phyloP scores from a whole-genome alignment of 331 rosid species.

The Pyrus hybrid region DNA sequence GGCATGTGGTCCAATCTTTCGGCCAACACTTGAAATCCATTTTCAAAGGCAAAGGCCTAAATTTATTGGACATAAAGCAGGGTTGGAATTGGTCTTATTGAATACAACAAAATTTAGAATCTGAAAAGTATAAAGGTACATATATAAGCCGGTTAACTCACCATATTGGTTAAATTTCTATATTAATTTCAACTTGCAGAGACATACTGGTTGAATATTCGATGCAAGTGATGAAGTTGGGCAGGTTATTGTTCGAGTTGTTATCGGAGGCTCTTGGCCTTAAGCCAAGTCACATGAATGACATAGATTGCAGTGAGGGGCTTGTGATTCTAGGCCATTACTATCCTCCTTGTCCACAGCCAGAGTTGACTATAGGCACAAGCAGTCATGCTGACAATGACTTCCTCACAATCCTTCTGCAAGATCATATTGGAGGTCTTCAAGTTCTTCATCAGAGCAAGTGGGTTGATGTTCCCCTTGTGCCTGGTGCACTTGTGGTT shows the following conservation, averaged over 20 bases:
- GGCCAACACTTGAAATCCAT: too few species aligned
- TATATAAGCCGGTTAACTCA: too few species aligned
- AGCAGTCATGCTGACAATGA: conserved; percentile 23
- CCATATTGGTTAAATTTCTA: too few species aligned
- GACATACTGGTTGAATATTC: conserved; percentile 20
- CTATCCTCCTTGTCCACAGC: conserved; percentile 40
- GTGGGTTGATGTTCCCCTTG: conserved; percentile 42
- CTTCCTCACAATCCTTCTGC: conserved; percentile 57
- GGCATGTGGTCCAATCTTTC: too few species aligned
- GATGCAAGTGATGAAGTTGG: conserved; percentile 16
- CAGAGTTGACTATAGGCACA: conserved; percentile 27
- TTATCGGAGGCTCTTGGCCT: conserved; percentile 34
- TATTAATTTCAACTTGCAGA: background rate
- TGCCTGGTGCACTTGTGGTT: conserved; percentile 25
- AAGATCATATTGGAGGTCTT: conserved; percentile 64
- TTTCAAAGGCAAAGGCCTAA: too few species aligned
- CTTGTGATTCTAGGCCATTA: conserved; percentile 21
- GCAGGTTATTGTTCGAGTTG: conserved; percentile 12
- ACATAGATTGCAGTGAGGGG: conserved; percentile 24
- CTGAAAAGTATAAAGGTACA: too few species aligned
- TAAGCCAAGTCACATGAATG: conserved; percentile 9
- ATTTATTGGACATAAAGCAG: too few species aligned
- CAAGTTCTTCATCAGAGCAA: conserved; percentile 33
- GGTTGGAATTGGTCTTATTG: too few species aligned
- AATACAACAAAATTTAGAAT: too few species aligned